Evolutionary conservation across 2,329 filamentous ascomycete species (phyloP).

Genomic region (Colletotrichum sp.): DNA sequence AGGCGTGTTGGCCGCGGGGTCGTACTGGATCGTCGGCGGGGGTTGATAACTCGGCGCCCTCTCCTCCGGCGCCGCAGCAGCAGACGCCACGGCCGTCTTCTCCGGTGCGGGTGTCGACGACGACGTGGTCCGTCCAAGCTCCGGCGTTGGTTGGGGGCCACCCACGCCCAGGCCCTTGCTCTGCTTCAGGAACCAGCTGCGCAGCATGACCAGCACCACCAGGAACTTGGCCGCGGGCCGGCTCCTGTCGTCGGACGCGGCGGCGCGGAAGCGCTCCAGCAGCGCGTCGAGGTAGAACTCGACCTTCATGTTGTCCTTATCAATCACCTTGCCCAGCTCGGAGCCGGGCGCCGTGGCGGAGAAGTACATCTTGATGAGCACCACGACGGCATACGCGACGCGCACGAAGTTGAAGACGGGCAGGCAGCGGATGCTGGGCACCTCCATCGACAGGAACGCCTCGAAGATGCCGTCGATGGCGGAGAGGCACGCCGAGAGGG

Average conservation of each 20-base stretch:
- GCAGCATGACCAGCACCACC: constrained; percentile 72
- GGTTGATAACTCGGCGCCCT: constrained; percentile 25
- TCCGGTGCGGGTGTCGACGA: neutral
- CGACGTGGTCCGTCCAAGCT: neutral
- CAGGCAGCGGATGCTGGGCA: constrained; percentile 63
- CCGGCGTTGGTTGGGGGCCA: neutral
- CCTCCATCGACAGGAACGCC: constrained; percentile 66
- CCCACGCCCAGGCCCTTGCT: constrained; percentile 29
- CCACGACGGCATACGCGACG: constrained; percentile 73
- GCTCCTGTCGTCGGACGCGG: constrained; percentile 67
- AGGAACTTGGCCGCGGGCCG: constrained; percentile 74
- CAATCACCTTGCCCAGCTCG: constrained; percentile 73
- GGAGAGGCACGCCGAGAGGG: constrained; percentile 69
- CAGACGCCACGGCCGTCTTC: neutral
- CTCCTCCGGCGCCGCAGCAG: neutral
- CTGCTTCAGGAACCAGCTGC: constrained; percentile 69
- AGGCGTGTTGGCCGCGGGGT: constrained; percentile 52
- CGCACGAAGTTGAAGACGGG: constrained; percentile 76
- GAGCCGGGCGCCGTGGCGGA: constrained; percentile 67
- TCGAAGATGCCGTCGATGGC: constrained; percentile 72
- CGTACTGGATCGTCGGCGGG: constrained; percentile 26
- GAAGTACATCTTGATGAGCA: constrained; percentile 77
- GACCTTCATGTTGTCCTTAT: constrained; percentile 69
- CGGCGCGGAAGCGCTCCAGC: constrained; percentile 69
- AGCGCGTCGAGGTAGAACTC: constrained; percentile 72